Base-by-base conservation (phyloP, 306 rosid species). In the Carpinus fangiana region DNA sequence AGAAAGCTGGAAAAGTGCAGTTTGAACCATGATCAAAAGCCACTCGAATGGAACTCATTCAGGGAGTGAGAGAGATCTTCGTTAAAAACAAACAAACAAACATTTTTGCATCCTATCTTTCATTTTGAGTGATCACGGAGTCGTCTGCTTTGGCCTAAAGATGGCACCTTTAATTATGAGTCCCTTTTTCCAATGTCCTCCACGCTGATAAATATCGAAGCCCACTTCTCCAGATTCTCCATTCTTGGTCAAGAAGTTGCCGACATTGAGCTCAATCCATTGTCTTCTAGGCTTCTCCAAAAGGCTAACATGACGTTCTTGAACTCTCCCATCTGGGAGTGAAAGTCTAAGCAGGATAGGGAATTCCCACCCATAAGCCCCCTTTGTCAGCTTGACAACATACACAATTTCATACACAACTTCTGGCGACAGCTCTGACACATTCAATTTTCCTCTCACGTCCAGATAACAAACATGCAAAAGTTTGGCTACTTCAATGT, bases 291-390 rank as follows among this genome's bases (percentile, higher is more conserved):
- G 80, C 59, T 43, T 36, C 57, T 75, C 80, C 2, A 34, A 54
- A 4, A 81, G 43, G 36, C 56, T 31, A 38, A 72, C 74, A 2
- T n/a, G 34, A 17, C 75, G 70, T 9, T 17, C 72, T 4, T 21
- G 26, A 21, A 7, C 57, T 9, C 2, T 43, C 61, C 52, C n/a
- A 2, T 62, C 17, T 14, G 47, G 55, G 8, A 61, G 73, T 11
- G 50, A 26, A 54, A 81, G 52, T n/a, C 20, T 7, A 31, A 79
- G 78, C 12, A 16, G 43, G 3, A 31, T 1, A 2, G 34, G 79
- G 2, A 46, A 46, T 31, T 80, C 72, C 83, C 83, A 80, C 43
- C 83, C 83, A 57, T 1, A 80, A 47, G 71, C 79, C 6, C 52
- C 70, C 3, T 74, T 67, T 45, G 75, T 80, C 70, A 80, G 8